Evolutionary conservation across 2,329 filamentous ascomycete species (phyloP), one percentile per base, ranked within the genome.

Genomic region (Fusarium brevicatenulatum): DNA sequence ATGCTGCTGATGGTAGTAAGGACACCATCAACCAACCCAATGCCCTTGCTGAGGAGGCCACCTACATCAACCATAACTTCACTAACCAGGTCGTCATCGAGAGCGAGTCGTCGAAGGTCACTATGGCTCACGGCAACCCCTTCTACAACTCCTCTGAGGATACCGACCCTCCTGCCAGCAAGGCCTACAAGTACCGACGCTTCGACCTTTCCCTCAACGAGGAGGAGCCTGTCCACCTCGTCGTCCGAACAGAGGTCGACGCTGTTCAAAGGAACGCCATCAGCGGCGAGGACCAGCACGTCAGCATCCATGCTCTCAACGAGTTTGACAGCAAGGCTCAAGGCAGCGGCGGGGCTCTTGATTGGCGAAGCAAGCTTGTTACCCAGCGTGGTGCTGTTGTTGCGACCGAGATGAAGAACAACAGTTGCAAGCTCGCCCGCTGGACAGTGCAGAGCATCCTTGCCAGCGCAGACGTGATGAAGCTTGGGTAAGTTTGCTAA

Each of bases 331-430:
- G 91, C 90, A 98, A 97, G 88, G 96, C 96, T 30, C 95, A 97
- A 82, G 96, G 96, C 77, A 94, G 93, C 76, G 96, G 96, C 76
- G 95, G 95, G 74, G 96, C 96, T 62, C 89, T 99, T 58, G 96
- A 99, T 89, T 99, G 96, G 96, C 90, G 96, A 82, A 92, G 91
- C 76, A 99, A 99, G 90, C 90, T 99, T 68, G 93, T 93, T 73
- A 94, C 92, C 78, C 95, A 98, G 87, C 93, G 96, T 79, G 96
- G 96, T 91, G 96, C 96, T 64, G 95, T 99, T 47, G 93, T 99
- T 32, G 96, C 96, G 25, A 99, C 96, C 18, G 96, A 99, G 87
- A 99, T 99, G 96, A 99, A 99, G 93, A 99, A 99, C 91, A 99
- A 99, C 90, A 95, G 91, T 81, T 97, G 94, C 92, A 99, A 99